These are phyloP conservation scores for Musa acuminata DNA, from an alignment of 176 grass and related monocot genomes.

Conservation along the genomic window DNA sequence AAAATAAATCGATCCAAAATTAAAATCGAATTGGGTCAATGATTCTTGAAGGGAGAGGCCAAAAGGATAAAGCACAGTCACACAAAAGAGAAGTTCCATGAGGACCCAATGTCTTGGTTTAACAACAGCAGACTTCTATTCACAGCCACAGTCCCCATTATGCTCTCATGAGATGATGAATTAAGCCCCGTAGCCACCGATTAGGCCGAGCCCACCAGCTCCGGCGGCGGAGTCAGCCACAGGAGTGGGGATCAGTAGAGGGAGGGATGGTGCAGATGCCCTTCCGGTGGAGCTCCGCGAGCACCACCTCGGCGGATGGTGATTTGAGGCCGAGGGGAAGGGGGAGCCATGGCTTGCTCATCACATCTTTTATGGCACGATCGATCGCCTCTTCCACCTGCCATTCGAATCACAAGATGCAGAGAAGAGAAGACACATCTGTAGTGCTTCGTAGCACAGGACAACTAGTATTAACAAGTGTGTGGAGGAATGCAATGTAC, in stretches of 20 bases:
- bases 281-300: conserved; percentile 34
- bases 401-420: not conserved
- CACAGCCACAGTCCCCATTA: not conserved
- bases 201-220: not conserved
- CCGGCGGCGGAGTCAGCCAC: not conserved
- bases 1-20: not conserved
- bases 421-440: too few relatives aligned
- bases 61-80: not conserved
- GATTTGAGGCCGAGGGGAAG: conserved; percentile 33
- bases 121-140: not conserved
- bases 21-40: too few relatives aligned
- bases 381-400: conserved; percentile 31
- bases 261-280: conserved; percentile 26
- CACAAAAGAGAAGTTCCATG: not conserved
- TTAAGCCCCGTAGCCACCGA: not conserved
- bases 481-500: too few relatives aligned
- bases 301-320: conserved; percentile 29
- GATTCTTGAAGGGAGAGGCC: not conserved
- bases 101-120: not conserved
- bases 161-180: not conserved
- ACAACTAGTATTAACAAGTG: too few relatives aligned
- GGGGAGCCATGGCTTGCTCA: conserved; percentile 34
- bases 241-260: not conserved
- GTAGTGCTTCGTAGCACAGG: too few relatives aligned
- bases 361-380: conserved; percentile 27